phyloP scores from a whole-genome alignment of 371 early-diverging fungal species.

The Lichtheimia ramosa region DNA sequence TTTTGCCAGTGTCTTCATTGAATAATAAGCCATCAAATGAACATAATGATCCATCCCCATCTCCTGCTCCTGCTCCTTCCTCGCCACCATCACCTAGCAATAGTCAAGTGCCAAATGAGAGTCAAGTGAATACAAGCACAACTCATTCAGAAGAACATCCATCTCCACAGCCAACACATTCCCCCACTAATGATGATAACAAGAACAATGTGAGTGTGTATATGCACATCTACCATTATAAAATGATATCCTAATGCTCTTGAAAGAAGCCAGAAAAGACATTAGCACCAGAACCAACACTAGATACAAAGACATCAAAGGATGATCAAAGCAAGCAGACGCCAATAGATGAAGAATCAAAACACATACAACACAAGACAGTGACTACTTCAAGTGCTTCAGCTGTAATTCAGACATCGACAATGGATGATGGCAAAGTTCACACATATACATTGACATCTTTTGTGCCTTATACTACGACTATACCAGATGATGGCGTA shows the following conservation, averaged over 20 bases:
- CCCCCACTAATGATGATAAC: background rate
- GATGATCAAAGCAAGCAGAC: background rate
- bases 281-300: too few relatives aligned
- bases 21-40: background rate
- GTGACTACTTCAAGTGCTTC: slow-evolving; percentile 10
- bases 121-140: background rate
- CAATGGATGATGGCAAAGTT: slow-evolving; percentile 5
- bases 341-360: slow-evolving; percentile 2
- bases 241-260: too few relatives aligned
- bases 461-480: slow-evolving; percentile 8
- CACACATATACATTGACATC: slow-evolving; percentile 11
- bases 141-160: background rate
- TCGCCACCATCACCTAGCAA: background rate
- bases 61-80: background rate
- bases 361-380: background rate
- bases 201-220: background rate
- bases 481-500: slow-evolving; percentile 1
- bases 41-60: slow-evolving; percentile 1
- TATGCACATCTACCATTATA: too few relatives aligned
- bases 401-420: background rate
- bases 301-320: too few relatives aligned
- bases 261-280: too few relatives aligned
- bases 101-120: background rate
- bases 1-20: too few relatives aligned
- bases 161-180: background rate